Percentiles rank a stretch among this genome's conserved stretches.
Conservation (phyloP, 2,329 filamentous ascomycete species). For the Balansia obtecta region DNA sequence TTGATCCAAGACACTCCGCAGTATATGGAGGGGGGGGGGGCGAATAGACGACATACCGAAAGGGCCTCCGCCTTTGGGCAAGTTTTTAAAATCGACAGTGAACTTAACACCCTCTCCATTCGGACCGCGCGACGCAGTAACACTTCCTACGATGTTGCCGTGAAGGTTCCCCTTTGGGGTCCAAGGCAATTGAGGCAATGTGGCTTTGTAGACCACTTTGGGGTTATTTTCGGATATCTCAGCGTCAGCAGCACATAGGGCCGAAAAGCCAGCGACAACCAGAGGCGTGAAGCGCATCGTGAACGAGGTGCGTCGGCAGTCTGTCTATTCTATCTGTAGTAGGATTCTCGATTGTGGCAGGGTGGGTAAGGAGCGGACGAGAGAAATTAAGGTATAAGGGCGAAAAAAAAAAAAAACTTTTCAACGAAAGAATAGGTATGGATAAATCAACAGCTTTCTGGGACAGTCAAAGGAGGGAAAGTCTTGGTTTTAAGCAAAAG, state of each 20-base stretch:
- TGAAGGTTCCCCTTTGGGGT: slow-evolving; percentile 31
- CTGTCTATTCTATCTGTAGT: not conserved
- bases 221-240: slow-evolving; percentile 43
- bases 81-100: slow-evolving; percentile 41
- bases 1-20: too few species aligned
- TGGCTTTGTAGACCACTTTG: slow-evolving; percentile 39
- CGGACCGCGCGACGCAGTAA: slow-evolving; percentile 32
- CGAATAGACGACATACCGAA: slow-evolving; percentile 37
- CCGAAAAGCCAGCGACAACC: not conserved
- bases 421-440: too few species aligned
- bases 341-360: not conserved
- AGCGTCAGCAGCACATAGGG: slow-evolving; percentile 28
- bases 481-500: too few species aligned
- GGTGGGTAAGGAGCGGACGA: not conserved
- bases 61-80: slow-evolving; percentile 44
- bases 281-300: slow-evolving; percentile 2
- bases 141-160: slow-evolving; percentile 32
- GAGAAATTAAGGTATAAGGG: too few species aligned
- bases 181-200: slow-evolving; percentile 39
- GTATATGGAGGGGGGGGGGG: too few species aligned
- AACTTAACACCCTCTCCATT: slow-evolving; percentile 44
- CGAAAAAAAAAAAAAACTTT: too few species aligned
- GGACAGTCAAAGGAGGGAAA: too few species aligned
- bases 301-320: not conserved
- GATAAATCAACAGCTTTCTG: too few species aligned